A percentile compares a stretch with the other conserved stretches of the same genome.
Evolutionary conservation across 2,329 filamentous ascomycete genomes (phyloP).

Genomic region (Blastomyces gilchristii): DNA sequence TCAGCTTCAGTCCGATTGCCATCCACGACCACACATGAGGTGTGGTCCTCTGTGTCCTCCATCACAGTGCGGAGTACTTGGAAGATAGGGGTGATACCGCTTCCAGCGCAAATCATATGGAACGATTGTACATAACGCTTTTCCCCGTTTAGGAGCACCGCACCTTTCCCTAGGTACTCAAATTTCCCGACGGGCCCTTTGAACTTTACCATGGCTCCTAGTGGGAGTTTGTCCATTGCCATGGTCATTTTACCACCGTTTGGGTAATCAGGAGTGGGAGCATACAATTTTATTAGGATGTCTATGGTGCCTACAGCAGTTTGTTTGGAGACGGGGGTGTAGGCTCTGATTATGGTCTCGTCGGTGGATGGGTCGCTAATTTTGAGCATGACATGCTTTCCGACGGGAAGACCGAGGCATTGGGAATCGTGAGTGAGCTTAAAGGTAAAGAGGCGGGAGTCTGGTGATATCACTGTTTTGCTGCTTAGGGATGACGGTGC

Average conservation of each 20-base stretch:
- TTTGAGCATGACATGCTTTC: slow-evolving; percentile 79
- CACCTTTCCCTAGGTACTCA: slow-evolving; percentile 60
- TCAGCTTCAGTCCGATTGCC: slow-evolving; percentile 70
- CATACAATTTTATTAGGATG: slow-evolving; percentile 76
- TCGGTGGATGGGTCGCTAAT: slow-evolving; percentile 54
- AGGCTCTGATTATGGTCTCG: slow-evolving; percentile 71
- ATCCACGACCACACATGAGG: slow-evolving; percentile 62
- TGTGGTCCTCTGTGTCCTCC: slow-evolving; percentile 52
- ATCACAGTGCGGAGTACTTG: slow-evolving; percentile 70
- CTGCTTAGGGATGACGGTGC: slow-evolving; percentile 57
- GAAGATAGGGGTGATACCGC: slow-evolving; percentile 86
- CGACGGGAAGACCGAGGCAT: slow-evolving; percentile 63
- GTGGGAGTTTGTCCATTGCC: slow-evolving; percentile 60
- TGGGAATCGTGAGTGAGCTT: slow-evolving; percentile 62
- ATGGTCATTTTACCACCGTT: slow-evolving; percentile 70
- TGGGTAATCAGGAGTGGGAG: slow-evolving; percentile 37
- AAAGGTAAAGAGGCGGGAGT: slow-evolving; percentile 75
- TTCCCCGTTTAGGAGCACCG: slow-evolving; percentile 50
- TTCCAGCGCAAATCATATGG: slow-evolving; percentile 79
- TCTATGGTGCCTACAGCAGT: slow-evolving; percentile 54
- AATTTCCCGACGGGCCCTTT: slow-evolving; percentile 85
- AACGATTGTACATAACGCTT: slow-evolving; percentile 54
- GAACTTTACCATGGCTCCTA: slow-evolving; percentile 68
- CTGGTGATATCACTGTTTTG: slow-evolving; percentile 61
- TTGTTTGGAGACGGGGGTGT: slow-evolving; percentile 69